These are phyloP conservation scores for Aureoboletus auriporus DNA, from an alignment of 768 basidiomycete species.

Conservation along the genomic window DNA sequence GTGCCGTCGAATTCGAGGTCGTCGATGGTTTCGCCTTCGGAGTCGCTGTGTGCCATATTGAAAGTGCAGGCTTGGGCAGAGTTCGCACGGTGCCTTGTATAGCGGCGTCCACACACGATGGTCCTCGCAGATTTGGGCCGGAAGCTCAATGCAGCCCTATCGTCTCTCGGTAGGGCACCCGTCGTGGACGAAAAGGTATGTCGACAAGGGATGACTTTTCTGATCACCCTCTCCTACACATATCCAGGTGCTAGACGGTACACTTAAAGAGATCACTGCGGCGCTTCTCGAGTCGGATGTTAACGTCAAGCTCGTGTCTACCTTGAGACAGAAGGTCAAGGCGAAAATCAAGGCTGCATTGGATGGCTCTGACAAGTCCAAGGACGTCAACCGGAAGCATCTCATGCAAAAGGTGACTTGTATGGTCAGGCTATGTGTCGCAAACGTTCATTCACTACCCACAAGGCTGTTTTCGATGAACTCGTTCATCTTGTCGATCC, in stretches of 20 bases:
- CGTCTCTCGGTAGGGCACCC: constrained; percentile 80
- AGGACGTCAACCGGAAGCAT: constrained; percentile 79
- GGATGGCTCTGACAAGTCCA: constrained; percentile 69
- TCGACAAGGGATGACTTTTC: constrained; percentile 1
- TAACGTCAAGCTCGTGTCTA: constrained; percentile 93
- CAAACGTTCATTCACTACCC: constrained; percentile 10
- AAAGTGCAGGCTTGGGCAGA: background rate
- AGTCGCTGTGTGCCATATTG: constrained; percentile 53
- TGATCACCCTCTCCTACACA: constrained; percentile 3
- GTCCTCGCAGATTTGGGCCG: constrained; percentile 94
- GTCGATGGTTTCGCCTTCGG: constrained; percentile 61
- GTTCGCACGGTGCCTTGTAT: constrained; percentile 27
- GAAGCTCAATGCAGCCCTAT: constrained; percentile 89
- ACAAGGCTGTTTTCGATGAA: constrained; percentile 93
- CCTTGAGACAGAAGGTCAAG: constrained; percentile 85
- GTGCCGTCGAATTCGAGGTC: constrained; percentile 51
- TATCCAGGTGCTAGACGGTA: constrained; percentile 82
- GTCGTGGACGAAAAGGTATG: constrained; percentile 89
- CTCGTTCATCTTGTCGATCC: constrained; percentile 94
- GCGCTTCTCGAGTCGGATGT: constrained; percentile 96
- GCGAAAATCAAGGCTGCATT: constrained; percentile 80
- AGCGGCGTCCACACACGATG: constrained; percentile 47
- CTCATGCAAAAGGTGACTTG: constrained; percentile 80
- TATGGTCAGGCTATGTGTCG: background rate
- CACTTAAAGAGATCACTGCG: constrained; percentile 92